Conservation (phyloP, 169 alveolate genomes). For the Cytauxzoon felis region DNA sequence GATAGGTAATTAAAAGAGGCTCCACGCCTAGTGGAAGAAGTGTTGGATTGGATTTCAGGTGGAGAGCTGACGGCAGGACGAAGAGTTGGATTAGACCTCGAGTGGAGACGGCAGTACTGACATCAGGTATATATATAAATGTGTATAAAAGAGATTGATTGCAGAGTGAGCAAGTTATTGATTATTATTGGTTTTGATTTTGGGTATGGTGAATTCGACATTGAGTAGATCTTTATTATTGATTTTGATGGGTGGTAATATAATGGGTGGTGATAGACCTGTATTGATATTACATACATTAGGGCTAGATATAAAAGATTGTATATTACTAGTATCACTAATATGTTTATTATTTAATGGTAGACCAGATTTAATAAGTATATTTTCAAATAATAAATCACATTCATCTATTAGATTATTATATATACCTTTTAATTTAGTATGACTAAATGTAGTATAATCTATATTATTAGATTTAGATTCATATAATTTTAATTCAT, state of each 20-base stretch:
- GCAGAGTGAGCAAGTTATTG: no score
- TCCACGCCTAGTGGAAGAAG: no score
- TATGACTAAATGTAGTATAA: constrained; percentile 46
- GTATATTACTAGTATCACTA: no score
- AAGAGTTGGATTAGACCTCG: no score
- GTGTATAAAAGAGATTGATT: no score
- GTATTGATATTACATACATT: not conserved
- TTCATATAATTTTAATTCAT: constrained; percentile 19
- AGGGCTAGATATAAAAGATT: not conserved
- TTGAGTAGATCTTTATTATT: no score
- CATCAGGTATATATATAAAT: no score
- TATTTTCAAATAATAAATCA: constrained; percentile 2
- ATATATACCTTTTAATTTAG: constrained; percentile 64
- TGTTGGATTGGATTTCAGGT: no score
- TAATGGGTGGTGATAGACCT: not conserved
- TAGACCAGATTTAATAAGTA: constrained; percentile 7
- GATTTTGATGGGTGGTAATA: not conserved
- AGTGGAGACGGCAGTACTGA: no score
- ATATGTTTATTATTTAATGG: not conserved
- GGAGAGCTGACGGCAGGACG: no score
- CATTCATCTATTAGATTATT: constrained; percentile 58
- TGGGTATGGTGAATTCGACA: not conserved
- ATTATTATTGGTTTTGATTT: not conserved
- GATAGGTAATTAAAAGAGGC: no score
- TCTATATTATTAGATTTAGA: constrained; percentile 9